Evolutionary conservation across 176 grass and related monocot genomes (phyloP), one percentile per base, ranked within the genome.

Genomic region (Oryza officinalis): DNA sequence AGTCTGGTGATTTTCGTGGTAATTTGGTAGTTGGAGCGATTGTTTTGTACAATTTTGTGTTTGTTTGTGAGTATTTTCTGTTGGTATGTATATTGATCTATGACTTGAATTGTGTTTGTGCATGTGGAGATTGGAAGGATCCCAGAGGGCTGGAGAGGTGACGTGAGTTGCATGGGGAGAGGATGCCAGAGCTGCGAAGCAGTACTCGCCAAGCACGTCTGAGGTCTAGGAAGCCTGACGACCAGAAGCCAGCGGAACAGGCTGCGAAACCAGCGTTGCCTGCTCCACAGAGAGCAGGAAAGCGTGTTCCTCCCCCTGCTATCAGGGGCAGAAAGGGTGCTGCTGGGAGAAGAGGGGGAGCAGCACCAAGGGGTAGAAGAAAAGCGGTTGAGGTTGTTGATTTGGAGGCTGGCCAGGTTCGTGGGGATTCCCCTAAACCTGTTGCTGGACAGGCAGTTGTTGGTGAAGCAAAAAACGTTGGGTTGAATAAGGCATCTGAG

Each of bases 131-230:
- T 71, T 85, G 84, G 78, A 89, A 89, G 75, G 84, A 80, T 59
- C 74, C 72, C 72, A 54, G 18, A 77, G 27, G 74, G 81, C 74
- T 85, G 63, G 86, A 68, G 84, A 77, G 35, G 78, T 49, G 40
- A 80, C 50, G 64, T 12, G 57, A 87, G 67, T 97, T 97, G 89
- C 85, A 97, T 97, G 92, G 95, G 88, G 83, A 93, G 90, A 97
- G 88, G 81, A 97, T 97, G 95, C 90, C 92, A 88, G 76, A 91
- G 69, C 86, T 94, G 88, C 86, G 92, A 86, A 94, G 92, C 86
- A 94, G 92, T 79, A 82, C 82, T 82, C 90, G 90, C 17, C 95
- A 94, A 92, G 90, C 90, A 27, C 88, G 86, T 23, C 57, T 94
- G 65, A 92, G 79, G 76, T 94, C 92, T 44, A 89, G 84, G 79